Conservation (phyloP, 2,329 filamentous ascomycete species). For the Exophiala xenobiotica region DNA sequence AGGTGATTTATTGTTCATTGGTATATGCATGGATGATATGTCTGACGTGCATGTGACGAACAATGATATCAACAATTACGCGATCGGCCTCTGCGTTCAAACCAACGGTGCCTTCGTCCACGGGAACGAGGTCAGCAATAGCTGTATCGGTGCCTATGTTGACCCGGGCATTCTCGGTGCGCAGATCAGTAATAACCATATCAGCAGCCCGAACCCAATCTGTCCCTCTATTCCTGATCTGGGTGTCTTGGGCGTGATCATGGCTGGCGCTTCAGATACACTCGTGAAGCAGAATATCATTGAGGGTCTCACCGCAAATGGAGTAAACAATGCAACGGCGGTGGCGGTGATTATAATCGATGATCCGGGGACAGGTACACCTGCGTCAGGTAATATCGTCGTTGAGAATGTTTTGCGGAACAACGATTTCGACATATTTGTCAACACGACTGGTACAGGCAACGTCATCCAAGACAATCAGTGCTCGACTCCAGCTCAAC, state of each 20-base stretch:
- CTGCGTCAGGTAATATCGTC: conserved; percentile 11
- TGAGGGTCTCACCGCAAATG: conserved; percentile 7
- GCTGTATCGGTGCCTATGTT: conserved; percentile 19
- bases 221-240: conserved; percentile 6
- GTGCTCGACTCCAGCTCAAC: conserved; percentile 15
- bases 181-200: conserved; percentile 15
- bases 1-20: conserved; percentile 12
- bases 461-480: conserved; percentile 22
- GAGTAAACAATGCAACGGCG: background rate
- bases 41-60: conserved; percentile 8
- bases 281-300: conserved; percentile 16
- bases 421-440: conserved; percentile 21
- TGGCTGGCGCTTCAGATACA: conserved; percentile 8
- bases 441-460: conserved; percentile 18
- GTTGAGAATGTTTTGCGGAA: conserved; percentile 13
- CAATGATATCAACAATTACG: conserved; percentile 18
- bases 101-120: conserved; percentile 13
- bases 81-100: conserved; percentile 21
- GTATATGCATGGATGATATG: conserved; percentile 23
- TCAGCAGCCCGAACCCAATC: conserved; percentile 9
- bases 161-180: conserved; percentile 17
- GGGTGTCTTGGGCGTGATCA: background rate
- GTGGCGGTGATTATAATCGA: conserved; percentile 16
- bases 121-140: conserved; percentile 14
- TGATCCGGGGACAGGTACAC: background rate